Evolutionary conservation across 768 basidiomycete species (phyloP), one percentile per base, ranked within the genome.

Genomic region (Hericium coralloides): DNA sequence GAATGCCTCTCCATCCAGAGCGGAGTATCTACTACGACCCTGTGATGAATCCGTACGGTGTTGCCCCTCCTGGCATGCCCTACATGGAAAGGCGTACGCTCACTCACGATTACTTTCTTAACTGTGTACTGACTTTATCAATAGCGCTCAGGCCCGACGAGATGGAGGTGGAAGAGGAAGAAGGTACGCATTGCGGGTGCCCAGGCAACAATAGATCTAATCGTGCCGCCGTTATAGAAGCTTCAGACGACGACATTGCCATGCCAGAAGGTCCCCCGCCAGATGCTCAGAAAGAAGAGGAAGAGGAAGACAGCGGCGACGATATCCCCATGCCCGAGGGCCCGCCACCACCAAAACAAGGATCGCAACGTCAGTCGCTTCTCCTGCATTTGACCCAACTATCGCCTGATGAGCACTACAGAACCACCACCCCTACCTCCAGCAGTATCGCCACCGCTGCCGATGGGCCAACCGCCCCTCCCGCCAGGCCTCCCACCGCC

Each of bases 1-100:
- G 94, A 12, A 78, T 92, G 41, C 87, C 92, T 60, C 77, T 87
- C 55, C 90, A 93, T 72, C 94, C 94, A n/a, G 92, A 91, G 66
- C 78, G 91, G 62, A 92, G 89, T 70, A 76, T 95, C 38, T 98
- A 95, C 69, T 98, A 93, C 72, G 89, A 98, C 64, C 81, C 89
- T 26, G 80, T 93, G 43, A 85, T 95, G 82, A 98, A 98, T 67
- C 92, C 93, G 22, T 94, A 78, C 66, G 95, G 94, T 26, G 89
- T 93, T 17, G 84, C 95, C 18, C 95, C 95, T 43, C 95, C 95
- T 12, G 95, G 95, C 7, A 92, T 97, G 93, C 92, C 91, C n/a
- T 98, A 97, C 70, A 73, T 81, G 57, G 92, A 98, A 68, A 72
- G 87, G 73, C 80, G 94, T 95, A 64, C 72, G 88, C 75, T 4